phyloP scores from a whole-genome alignment of 1,284 basidiomycete species.

The Cystobasidium pallidum region DNA sequence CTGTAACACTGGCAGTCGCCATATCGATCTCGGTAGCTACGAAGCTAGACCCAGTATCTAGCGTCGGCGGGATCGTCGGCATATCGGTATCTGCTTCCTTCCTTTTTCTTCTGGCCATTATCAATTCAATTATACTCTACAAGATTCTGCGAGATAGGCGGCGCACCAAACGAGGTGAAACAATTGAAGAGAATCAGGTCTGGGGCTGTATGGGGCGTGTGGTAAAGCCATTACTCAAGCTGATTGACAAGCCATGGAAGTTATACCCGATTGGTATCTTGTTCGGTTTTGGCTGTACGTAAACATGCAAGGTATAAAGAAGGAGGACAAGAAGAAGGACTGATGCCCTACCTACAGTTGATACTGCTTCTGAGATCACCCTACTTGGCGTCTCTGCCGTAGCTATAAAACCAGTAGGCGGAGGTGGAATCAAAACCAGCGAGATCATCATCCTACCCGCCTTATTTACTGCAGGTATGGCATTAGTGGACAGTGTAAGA shows the following conservation, averaged over 20 bases:
- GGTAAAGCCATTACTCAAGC: conserved; percentile 55
- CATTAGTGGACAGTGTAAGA: conserved; percentile 54
- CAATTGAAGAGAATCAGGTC: not conserved
- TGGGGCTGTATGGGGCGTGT: conserved; percentile 54
- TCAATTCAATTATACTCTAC: conserved; percentile 56
- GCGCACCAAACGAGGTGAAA: conserved; percentile 15
- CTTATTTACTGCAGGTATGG: conserved; percentile 58
- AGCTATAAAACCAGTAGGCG: conserved; percentile 45
- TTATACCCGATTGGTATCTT: conserved; percentile 57
- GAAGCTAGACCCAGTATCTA: conserved; percentile 53
- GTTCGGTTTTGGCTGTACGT: conserved; percentile 55
- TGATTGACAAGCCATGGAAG: conserved; percentile 57
- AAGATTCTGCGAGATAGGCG: conserved; percentile 48
- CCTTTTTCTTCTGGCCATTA: conserved; percentile 56
- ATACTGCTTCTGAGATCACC: conserved; percentile 51
- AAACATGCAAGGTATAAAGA: conserved; percentile 43
- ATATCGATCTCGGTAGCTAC: conserved; percentile 51
- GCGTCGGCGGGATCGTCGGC: conserved; percentile 57
- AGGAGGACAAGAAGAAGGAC: not conserved
- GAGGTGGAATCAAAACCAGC: conserved; percentile 43
- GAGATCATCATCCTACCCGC: conserved; percentile 56
- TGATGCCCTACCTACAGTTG: conserved; percentile 2
- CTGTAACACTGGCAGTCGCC: conserved; percentile 54
- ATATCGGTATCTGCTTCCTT: conserved; percentile 56
- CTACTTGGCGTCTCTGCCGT: conserved; percentile 57